These are phyloP conservation scores for Chalara sp. DNA, from an alignment of 2,329 filamentous ascomycete species.

Conservation along the genomic window DNA sequence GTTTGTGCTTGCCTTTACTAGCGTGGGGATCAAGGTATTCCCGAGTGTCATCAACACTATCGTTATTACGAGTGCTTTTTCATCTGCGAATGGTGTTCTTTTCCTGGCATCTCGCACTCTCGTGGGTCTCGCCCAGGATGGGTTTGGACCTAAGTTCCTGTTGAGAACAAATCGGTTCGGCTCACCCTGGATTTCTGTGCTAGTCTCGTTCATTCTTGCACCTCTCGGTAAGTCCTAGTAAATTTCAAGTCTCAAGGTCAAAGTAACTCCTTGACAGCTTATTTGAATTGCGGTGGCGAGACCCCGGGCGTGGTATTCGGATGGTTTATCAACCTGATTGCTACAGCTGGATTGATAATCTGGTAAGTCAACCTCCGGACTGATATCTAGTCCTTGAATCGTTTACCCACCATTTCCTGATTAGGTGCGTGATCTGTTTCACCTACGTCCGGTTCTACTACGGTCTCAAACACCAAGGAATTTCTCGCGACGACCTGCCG, in stretches of 20 bases:
- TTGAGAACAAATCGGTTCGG: slow-evolving; percentile 77
- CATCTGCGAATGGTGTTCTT: slow-evolving; percentile 85
- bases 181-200: slow-evolving; percentile 56
- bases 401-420: too few species aligned
- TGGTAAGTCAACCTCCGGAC: slow-evolving; percentile 5
- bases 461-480: slow-evolving; percentile 45
- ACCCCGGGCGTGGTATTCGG: slow-evolving; percentile 55
- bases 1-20: slow-evolving; percentile 85
- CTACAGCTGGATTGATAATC: slow-evolving; percentile 15
- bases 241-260: too few species aligned
- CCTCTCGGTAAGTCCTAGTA: slow-evolving; percentile 34
- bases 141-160: slow-evolving; percentile 70
- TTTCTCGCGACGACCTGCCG: slow-evolving; percentile 36
- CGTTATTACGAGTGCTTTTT: slow-evolving; percentile 83
- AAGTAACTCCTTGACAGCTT: slow-evolving; percentile 45
- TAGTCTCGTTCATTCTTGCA: slow-evolving; percentile 47
- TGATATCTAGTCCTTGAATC: too few species aligned
- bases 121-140: slow-evolving; percentile 80
- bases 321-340: slow-evolving; percentile 64
- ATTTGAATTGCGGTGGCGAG: slow-evolving; percentile 52
- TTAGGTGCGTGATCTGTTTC: slow-evolving; percentile 38
- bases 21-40: slow-evolving; percentile 73
- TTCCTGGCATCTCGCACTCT: slow-evolving; percentile 89
- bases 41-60: slow-evolving; percentile 90
- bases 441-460: slow-evolving; percentile 53